A percentile compares a stretch with the other conserved stretches of the same genome.
Conservation (phyloP, 2,329 filamentous ascomycete species). For the Purpureocillium takamizusanense region DNA sequence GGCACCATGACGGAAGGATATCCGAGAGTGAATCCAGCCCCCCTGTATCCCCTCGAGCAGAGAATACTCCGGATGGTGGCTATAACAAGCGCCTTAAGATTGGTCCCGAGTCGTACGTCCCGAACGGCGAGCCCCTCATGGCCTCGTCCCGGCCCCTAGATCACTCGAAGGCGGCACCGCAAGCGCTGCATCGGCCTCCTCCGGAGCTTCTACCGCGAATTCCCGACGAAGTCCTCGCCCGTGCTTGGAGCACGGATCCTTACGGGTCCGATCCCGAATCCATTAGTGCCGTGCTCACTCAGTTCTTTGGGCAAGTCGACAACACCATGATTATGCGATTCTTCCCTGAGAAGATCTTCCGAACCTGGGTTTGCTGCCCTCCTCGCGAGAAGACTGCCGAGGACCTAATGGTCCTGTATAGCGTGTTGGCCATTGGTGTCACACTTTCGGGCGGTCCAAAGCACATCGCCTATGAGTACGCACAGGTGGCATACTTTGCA, state of each 20-base stretch:
- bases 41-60: constrained; percentile 37
- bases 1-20: constrained; percentile 25
- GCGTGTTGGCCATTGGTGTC: constrained; percentile 29
- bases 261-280: constrained; percentile 34
- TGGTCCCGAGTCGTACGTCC: constrained; percentile 35
- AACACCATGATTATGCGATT: constrained; percentile 31
- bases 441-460: constrained; percentile 27
- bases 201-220: constrained; percentile 34
- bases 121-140: constrained; percentile 21
- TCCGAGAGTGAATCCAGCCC: constrained; percentile 36
- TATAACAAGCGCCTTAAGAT: constrained; percentile 41
- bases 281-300: constrained; percentile 26
- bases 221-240: constrained; percentile 37
- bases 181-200: constrained; percentile 23
- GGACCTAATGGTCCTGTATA: constrained; percentile 38
- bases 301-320: constrained; percentile 33
- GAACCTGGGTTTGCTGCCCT: constrained; percentile 24
- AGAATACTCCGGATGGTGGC: constrained; percentile 22
- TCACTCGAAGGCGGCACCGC: constrained; percentile 19
- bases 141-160: constrained; percentile 24
- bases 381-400: constrained; percentile 28
- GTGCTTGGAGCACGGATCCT: constrained; percentile 41
- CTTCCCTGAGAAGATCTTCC: constrained; percentile 29
- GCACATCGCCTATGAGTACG: constrained; percentile 28
- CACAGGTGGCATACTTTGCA: constrained; percentile 48